These are phyloP conservation scores for Tetrapyrgos nigripes DNA, from an alignment of 1,284 basidiomycete species.

Conservation along the genomic window DNA sequence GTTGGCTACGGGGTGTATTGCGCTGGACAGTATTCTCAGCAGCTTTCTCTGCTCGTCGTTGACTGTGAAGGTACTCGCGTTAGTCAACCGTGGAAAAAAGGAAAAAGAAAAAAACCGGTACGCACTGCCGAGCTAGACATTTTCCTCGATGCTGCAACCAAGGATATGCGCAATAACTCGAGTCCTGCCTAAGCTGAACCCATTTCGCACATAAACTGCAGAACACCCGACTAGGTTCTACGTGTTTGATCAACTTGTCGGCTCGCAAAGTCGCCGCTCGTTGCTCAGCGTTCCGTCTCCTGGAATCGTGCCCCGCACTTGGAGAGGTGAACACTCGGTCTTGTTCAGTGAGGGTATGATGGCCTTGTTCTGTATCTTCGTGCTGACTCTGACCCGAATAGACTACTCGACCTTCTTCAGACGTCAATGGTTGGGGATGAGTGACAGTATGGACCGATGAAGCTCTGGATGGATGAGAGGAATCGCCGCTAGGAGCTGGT, in stretches of 20 bases:
- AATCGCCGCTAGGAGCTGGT: neutral
- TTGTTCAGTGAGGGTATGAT: neutral
- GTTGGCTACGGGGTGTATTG: neutral
- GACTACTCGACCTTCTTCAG: too few relatives aligned
- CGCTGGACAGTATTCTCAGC: constrained; percentile 39
- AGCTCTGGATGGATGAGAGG: neutral
- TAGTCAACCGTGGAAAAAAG: constrained; percentile 12
- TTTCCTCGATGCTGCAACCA: constrained; percentile 79
- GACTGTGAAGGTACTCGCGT: constrained; percentile 40
- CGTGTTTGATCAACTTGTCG: constrained; percentile 65
- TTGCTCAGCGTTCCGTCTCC: constrained; percentile 75
- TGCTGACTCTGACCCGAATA: too few relatives aligned
- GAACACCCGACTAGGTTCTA: constrained; percentile 78
- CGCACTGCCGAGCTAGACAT: constrained; percentile 70
- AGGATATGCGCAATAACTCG: constrained; percentile 76
- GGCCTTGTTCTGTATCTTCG: neutral
- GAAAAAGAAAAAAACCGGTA: constrained; percentile 29
- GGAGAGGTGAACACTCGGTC: constrained; percentile 29
- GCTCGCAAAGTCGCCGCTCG: constrained; percentile 69
- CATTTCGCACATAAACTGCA: constrained; percentile 77
- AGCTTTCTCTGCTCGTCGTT: constrained; percentile 55
- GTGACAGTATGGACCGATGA: neutral
- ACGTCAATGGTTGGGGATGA: neutral
- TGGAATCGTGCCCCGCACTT: constrained; percentile 64
- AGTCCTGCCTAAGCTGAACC: constrained; percentile 78